Evolutionary conservation across 495 filamentous ascomycete species (phyloP), one percentile per base, ranked within the genome.

Genomic region (Penicillium canescens): DNA sequence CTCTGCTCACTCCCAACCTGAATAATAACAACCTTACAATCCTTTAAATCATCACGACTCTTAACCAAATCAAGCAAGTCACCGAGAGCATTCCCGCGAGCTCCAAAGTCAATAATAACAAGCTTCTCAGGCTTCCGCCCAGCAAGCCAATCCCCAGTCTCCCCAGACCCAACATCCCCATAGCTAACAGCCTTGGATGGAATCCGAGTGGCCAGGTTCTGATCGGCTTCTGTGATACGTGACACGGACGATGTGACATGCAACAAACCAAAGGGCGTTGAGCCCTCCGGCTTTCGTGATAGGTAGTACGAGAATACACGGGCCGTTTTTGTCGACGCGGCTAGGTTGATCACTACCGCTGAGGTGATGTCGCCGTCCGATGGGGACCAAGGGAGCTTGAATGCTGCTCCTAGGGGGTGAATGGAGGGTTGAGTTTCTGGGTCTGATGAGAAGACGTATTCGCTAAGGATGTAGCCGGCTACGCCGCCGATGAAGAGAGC

Each of bases 41-140:
- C 35, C 7, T 67, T 14, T 4, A 59, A 28, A 2, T 3, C 20
- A 6, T 24, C 18, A 24, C 54, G 34, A 7, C 26, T 18, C 33
- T 51, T 31, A 6, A 84, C 46, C 3, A 65, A 45, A 0, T 59
- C 44, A 1, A 65, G 63, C 63, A 81, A 74, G 10, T 64, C 47
- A n/a, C 63, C 51, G 1, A 67, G 57, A 0, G 68, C 71, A 46
- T 63, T 61, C 6, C 54, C 73, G 12, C 82, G 65, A 0, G 72
- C 72, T 12, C 81, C 82, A 57, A 81, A 84, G 55, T 86, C 78
- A 44, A 74, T 54, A 26, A 85, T 52, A 4, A 82, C 68, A 49
- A 85, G 57, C 54, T 77, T 79, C 3, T 40, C 43, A 6, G 65
- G 61, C 31, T 52, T 45, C 6, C 42, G 50, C 11, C 26, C 33